Evolutionary conservation across 257 asterid species (phyloP).

Genomic region (Parsonsia alboflavescens): DNA sequence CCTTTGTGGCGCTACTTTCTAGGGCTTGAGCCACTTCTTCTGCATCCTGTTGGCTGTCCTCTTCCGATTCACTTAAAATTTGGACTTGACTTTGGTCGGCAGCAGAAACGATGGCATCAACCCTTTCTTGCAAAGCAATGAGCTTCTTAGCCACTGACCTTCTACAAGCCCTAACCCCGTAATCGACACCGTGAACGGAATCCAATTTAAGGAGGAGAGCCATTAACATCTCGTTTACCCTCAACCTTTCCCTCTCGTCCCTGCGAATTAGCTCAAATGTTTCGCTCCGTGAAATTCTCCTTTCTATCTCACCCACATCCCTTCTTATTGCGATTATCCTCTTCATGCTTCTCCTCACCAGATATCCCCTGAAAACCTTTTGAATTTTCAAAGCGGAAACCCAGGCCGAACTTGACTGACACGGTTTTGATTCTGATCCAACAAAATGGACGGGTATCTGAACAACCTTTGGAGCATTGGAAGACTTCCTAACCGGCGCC

Average conservation of each 20-base stretch:
- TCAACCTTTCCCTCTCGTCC: constrained; percentile 53
- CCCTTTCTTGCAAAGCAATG: constrained; percentile 58
- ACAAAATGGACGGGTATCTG: constrained; percentile 60
- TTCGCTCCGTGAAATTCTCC: constrained; percentile 29
- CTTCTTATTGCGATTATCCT: constrained; percentile 36
- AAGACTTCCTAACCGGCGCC: not conserved
- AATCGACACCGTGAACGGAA: constrained; percentile 54
- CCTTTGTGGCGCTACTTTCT: not conserved
- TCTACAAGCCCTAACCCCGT: constrained; percentile 60
- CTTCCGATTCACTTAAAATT: not conserved
- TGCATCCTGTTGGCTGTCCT: not conserved
- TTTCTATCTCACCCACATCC: constrained; percentile 62
- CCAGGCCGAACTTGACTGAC: too few species aligned
- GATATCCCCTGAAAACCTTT: constrained; percentile 66
- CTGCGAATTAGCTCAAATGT: constrained; percentile 35
- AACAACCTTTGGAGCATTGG: constrained; percentile 37
- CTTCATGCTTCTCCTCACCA: constrained; percentile 55
- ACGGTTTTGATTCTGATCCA: constrained; percentile 22
- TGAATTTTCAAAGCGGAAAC: constrained; percentile 61
- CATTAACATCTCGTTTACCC: constrained; percentile 66
- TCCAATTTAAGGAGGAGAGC: constrained; percentile 61
- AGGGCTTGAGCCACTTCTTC: not conserved
- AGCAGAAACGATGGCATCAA: constrained; percentile 39
- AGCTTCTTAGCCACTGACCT: constrained; percentile 63
- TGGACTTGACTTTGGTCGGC: constrained; percentile 5